Evolutionary conservation across 768 basidiomycete species (phyloP).

Genomic region (Chalciporus pseudorubinellus): DNA sequence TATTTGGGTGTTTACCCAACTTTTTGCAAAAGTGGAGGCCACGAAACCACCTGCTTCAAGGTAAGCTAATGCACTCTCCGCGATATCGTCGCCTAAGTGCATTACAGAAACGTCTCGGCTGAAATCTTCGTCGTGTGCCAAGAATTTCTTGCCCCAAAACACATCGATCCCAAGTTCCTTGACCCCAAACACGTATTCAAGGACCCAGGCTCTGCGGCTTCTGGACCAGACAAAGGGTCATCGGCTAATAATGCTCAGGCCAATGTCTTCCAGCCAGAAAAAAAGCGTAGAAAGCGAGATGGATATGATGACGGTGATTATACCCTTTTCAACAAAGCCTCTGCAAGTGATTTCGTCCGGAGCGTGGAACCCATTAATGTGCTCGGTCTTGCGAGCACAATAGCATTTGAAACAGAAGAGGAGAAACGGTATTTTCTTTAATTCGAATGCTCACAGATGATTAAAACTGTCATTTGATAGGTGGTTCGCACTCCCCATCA

Average conservation of each 20-base stretch:
- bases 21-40: slow-evolving; percentile 95
- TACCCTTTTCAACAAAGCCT: slow-evolving; percentile 75
- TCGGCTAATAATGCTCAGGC: slow-evolving; percentile 69
- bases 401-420: slow-evolving; percentile 76
- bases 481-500: slow-evolving; percentile 71
- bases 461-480: slow-evolving; percentile 34
- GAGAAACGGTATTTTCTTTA: slow-evolving; percentile 65
- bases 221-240: slow-evolving; percentile 49
- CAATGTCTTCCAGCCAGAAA: slow-evolving; percentile 97
- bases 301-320: slow-evolving; percentile 96
- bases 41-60: slow-evolving; percentile 98
- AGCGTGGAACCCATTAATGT: slow-evolving; percentile 71
- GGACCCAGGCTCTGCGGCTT: slow-evolving; percentile 58
- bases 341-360: slow-evolving; percentile 70
- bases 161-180: slow-evolving; percentile 97
- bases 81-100: not conserved
- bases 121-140: slow-evolving; percentile 99
- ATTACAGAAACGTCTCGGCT: slow-evolving; percentile 88
- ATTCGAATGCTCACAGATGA: not conserved
- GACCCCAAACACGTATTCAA: slow-evolving; percentile 98
- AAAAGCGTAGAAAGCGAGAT: slow-evolving; percentile 88
- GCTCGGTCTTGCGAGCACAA: slow-evolving; percentile 75
- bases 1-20: slow-evolving; percentile 97
- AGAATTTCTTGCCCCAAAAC: slow-evolving; percentile 90
- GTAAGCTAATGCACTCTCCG: slow-evolving; percentile 39